These are phyloP conservation scores for Mycena latifolia DNA, from an alignment of 768 basidiomycete genomes.

Conservation along the genomic window DNA sequence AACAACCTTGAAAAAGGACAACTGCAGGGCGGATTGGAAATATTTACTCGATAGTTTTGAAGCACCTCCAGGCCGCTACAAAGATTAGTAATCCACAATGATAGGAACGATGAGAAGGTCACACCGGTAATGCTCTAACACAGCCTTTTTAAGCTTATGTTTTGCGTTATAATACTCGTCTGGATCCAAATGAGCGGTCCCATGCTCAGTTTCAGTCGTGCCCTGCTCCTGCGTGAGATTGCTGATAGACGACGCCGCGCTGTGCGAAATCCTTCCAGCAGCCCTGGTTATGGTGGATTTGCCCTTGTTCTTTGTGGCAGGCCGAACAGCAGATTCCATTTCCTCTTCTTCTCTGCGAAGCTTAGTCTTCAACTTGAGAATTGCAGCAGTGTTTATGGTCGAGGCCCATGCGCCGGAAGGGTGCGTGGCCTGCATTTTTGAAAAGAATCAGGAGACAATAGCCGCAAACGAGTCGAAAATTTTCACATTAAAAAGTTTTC, in stretches of 20 bases:
- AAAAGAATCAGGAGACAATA: neutral
- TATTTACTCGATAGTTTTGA: constrained; percentile 86
- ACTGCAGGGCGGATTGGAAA: neutral
- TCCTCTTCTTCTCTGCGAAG: constrained; percentile 18
- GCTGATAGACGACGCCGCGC: constrained; percentile 1
- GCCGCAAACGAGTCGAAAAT: constrained; percentile 10
- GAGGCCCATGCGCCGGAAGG: constrained; percentile 18
- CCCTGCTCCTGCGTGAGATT: neutral
- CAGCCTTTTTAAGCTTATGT: constrained; percentile 85
- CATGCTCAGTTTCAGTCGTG: neutral
- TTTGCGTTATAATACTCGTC: constrained; percentile 90
- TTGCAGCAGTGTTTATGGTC: constrained; percentile 11
- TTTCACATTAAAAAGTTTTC: constrained; percentile 66
- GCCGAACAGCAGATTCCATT: neutral
- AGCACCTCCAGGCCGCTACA: constrained; percentile 82
- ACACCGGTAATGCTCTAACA: constrained; percentile 86
- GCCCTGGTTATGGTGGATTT: constrained; percentile 10
- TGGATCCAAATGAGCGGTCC: constrained; percentile 61
- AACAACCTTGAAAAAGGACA: neutral
- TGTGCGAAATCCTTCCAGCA: constrained; percentile 1
- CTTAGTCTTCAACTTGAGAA: constrained; percentile 24
- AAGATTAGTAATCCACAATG: neutral
- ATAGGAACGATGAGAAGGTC: constrained; percentile 11
- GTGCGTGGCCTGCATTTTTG: constrained; percentile 22
- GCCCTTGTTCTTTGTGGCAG: constrained; percentile 19